Conservation (phyloP, 164 flowering plant genomes). For the Annona cherimola region DNA sequence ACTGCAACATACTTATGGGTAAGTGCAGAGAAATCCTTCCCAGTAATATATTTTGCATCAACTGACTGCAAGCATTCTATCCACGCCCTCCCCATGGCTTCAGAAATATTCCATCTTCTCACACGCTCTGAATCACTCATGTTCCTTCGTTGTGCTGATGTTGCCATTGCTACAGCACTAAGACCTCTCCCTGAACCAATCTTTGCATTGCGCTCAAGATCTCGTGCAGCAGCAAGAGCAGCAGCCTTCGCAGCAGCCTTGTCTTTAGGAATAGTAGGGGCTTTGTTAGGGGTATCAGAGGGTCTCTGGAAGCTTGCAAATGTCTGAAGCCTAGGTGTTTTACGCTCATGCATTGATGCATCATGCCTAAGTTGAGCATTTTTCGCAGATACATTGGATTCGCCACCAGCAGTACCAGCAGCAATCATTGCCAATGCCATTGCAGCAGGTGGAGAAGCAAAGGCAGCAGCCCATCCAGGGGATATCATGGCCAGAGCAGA, state of each 20-base stretch:
- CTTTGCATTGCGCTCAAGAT: conserved; percentile 93
- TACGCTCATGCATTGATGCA: conserved; percentile 74
- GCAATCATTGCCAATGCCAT: conserved; percentile 99
- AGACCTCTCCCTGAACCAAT: conserved; percentile 99
- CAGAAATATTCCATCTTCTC: conserved; percentile 83
- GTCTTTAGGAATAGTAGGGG: conserved; percentile 64
- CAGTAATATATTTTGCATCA: conserved; percentile 82
- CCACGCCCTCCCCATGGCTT: conserved; percentile 99
- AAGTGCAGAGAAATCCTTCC: conserved; percentile 86
- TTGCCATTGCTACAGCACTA: conserved; percentile 99
- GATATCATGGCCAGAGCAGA: conserved; percentile 96
- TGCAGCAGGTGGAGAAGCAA: conserved; percentile 99
- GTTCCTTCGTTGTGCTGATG: conserved; percentile 89
- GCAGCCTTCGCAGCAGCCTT: conserved; percentile 99
- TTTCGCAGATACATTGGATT: conserved; percentile 54
- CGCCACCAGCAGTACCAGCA: conserved; percentile 97
- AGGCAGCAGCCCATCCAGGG: conserved; percentile 99
- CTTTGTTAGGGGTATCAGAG: conserved; percentile 44
- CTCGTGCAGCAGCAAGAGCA: conserved; percentile 98
- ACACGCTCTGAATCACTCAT: conserved; percentile 78
- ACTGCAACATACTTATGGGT: conserved; percentile 90
- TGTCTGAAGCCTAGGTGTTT: conserved; percentile 63
- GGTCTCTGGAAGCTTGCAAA: conserved; percentile 95
- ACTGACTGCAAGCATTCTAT: conserved; percentile 88
- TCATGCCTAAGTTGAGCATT: conserved; percentile 69